Evolutionary conservation across 2,329 filamentous ascomycete genomes (phyloP).

Genomic region (Teratosphaeriaceae sp.): DNA sequence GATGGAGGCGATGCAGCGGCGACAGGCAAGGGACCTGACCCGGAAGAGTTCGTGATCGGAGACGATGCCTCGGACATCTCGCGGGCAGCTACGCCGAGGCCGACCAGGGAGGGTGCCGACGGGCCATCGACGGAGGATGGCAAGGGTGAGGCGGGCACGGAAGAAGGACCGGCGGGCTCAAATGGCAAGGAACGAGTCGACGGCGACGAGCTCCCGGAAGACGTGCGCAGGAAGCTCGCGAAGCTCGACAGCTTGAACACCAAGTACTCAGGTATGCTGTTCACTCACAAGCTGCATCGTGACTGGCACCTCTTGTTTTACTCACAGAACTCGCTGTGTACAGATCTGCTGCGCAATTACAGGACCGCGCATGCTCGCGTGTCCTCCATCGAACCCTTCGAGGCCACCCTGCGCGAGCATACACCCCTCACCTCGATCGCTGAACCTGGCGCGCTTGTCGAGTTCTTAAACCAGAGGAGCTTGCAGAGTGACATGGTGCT

Average conservation of each 20-base stretch:
- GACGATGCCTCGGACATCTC: conserved; percentile 64
- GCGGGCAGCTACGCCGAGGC: conserved; percentile 53
- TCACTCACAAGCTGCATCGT: conserved; percentile 14
- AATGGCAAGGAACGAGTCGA: conserved; percentile 26
- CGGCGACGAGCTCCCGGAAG: conserved; percentile 57
- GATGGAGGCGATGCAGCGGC: conserved; percentile 14
- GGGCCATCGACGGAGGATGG: conserved; percentile 25
- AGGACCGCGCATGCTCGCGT: conserved; percentile 82
- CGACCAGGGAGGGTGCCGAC: conserved; percentile 35
- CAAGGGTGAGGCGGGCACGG: conserved; percentile 12
- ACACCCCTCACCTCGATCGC: conserved; percentile 84
- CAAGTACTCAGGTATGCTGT: conserved; percentile 66
- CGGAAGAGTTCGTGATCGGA: conserved; percentile 80
- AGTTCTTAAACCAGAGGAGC: conserved; percentile 84
- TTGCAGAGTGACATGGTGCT: conserved; percentile 87
- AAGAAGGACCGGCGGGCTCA: conserved; percentile 8
- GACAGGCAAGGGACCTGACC: conserved; percentile 57
- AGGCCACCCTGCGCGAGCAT: conserved; percentile 82
- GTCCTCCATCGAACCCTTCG: conserved; percentile 85
- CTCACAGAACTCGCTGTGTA: conserved; percentile 8
- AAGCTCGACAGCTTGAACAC: conserved; percentile 87
- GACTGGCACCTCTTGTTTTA: conserved; percentile 23
- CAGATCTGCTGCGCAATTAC: conserved; percentile 86
- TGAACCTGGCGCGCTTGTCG: conserved; percentile 75
- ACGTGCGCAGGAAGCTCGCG: conserved; percentile 67